Percentiles rank a stretch among this genome's conserved stretches.
Evolutionary conservation across 1,139 yeast species (phyloP).

Genomic region (Maudiozyma humilis): DNA sequence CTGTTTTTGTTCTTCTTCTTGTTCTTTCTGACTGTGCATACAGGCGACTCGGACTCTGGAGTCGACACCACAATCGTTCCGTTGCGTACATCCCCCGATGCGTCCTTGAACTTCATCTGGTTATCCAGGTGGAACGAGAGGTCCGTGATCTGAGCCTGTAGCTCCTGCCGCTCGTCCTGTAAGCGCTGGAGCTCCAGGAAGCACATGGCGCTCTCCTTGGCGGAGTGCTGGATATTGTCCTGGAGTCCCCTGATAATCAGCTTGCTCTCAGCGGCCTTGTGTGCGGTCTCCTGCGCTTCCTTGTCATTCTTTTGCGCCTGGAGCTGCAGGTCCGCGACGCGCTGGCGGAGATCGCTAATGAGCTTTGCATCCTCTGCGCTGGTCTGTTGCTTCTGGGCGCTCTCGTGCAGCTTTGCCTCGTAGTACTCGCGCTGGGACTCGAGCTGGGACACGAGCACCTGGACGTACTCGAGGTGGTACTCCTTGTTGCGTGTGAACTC

Average conservation of each 20-base stretch:
- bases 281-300: slow-evolving; percentile 7
- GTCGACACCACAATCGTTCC: slow-evolving; percentile 49
- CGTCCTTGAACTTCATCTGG: slow-evolving; percentile 61
- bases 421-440: slow-evolving; percentile 87
- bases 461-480: slow-evolving; percentile 71
- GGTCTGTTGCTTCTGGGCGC: too few relatives aligned
- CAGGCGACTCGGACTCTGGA: not conserved
- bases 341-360: too few relatives aligned
- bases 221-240: slow-evolving; percentile 39
- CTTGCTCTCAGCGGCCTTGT: slow-evolving; percentile 40
- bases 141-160: too few relatives aligned
- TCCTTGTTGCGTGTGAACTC: slow-evolving; percentile 41
- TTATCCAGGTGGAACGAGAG: slow-evolving; percentile 75
- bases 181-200: slow-evolving; percentile 35
- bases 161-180: too few relatives aligned
- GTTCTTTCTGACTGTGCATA: slow-evolving; percentile 1
- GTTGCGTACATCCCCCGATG: slow-evolving; percentile 61
- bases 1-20: slow-evolving; percentile 11
- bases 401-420: slow-evolving; percentile 49
- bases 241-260: slow-evolving; percentile 50
- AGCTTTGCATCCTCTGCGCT: too few relatives aligned
- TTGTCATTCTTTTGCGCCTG: slow-evolving; percentile 16
- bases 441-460: slow-evolving; percentile 66
- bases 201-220: slow-evolving; percentile 35
- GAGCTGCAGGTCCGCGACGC: slow-evolving; percentile 9